Conservation (phyloP, 2,329 filamentous ascomycete genomes). For the Claviceps spartinae region DNA sequence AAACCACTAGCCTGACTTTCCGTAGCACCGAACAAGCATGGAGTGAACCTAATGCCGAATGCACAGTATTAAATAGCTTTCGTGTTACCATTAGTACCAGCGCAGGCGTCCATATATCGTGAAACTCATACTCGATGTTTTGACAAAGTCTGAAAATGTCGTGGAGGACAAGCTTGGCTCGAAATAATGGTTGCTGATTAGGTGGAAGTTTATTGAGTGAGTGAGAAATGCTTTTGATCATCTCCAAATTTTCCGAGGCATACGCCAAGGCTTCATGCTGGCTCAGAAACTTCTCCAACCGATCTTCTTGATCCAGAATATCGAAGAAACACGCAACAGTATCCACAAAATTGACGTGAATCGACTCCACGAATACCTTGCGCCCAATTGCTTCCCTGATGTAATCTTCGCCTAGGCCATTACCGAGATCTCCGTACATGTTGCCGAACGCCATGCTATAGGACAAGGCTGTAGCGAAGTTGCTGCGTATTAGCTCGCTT, state of each 20-base stretch:
- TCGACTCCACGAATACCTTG: constrained; percentile 46
- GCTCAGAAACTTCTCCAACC: constrained; percentile 52
- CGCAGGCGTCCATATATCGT: constrained; percentile 61
- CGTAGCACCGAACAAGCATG: constrained; percentile 78
- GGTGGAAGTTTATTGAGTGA: constrained; percentile 54
- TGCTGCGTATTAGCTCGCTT: constrained; percentile 45
- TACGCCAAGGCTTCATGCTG: constrained; percentile 44
- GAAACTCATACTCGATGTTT: constrained; percentile 50
- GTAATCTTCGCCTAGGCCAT: constrained; percentile 46
- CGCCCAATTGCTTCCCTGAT: constrained; percentile 58
- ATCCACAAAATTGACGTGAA: constrained; percentile 59
- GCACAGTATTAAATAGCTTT: constrained; percentile 65
- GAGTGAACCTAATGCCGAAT: constrained; percentile 71
- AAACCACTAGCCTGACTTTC: constrained; percentile 71
- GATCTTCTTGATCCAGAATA: constrained; percentile 63
- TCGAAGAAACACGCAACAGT: constrained; percentile 67
- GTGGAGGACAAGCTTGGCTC: constrained; percentile 58
- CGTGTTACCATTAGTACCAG: constrained; percentile 63
- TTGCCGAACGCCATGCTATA: constrained; percentile 61
- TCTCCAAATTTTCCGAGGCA: constrained; percentile 49
- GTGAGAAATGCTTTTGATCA: constrained; percentile 56
- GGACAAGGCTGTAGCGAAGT: constrained; percentile 67
- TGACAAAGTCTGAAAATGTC: constrained; percentile 69
- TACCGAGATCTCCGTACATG: constrained; percentile 17
- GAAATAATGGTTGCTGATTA: constrained; percentile 80